phyloP scores from a whole-genome alignment of 2,329 filamentous ascomycete species.

The Sarocladium oryzae region DNA sequence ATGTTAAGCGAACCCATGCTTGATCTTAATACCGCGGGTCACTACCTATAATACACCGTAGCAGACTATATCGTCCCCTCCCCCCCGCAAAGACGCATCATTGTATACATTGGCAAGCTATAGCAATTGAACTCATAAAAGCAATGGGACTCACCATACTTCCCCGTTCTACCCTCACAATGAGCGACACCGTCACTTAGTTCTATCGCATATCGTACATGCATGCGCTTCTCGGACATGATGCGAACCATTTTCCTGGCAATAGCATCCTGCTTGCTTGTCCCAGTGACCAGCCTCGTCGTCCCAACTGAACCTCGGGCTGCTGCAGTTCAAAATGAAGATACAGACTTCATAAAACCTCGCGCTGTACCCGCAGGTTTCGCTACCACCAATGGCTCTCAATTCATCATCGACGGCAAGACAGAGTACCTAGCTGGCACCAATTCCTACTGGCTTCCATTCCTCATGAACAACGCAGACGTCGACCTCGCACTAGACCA shows the following conservation, averaged over 20 bases:
- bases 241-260: neutral
- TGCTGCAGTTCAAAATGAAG: neutral
- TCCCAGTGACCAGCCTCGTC: neutral
- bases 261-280: neutral
- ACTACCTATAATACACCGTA: too few relatives aligned
- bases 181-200: neutral
- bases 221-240: neutral
- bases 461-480: constrained; percentile 47
- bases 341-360: neutral
- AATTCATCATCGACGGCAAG: constrained; percentile 37
- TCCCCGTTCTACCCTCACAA: neutral
- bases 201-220: neutral
- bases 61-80: too few relatives aligned
- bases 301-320: neutral
- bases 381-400: constrained; percentile 19
- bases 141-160: neutral
- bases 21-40: too few relatives aligned
- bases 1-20: too few relatives aligned
- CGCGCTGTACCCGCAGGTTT: constrained; percentile 11
- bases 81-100: too few relatives aligned
- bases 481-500: constrained; percentile 46
- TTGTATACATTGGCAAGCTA: too few relatives aligned
- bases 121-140: neutral
- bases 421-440: constrained; percentile 45
- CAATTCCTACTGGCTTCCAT: constrained; percentile 52